Conservation (phyloP, 768 basidiomycete genomes). For the Russula olivacea region DNA sequence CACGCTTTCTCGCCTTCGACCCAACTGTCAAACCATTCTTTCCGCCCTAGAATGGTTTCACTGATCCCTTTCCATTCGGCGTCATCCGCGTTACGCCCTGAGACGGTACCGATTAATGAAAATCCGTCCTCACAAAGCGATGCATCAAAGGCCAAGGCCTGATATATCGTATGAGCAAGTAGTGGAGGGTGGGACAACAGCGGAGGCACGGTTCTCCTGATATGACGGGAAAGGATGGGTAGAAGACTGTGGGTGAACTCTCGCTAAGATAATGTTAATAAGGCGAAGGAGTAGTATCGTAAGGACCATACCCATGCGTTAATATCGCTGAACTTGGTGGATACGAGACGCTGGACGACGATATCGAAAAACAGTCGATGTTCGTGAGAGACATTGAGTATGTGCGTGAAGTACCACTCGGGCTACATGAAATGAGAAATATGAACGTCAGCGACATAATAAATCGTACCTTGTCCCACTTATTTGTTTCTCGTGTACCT, state of each 20-base stretch:
- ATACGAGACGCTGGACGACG: constrained; percentile 60
- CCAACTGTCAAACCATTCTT: constrained; percentile 92
- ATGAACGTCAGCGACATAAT: background rate
- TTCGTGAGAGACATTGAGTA: constrained; percentile 81
- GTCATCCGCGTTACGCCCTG: constrained; percentile 29
- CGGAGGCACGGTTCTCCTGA: constrained; percentile 65
- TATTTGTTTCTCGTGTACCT: constrained; percentile 77
- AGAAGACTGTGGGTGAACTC: constrained; percentile 79
- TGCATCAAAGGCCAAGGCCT: constrained; percentile 83
- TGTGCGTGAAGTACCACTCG: constrained; percentile 94
- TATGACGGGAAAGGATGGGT: constrained; percentile 69
- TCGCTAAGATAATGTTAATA: constrained; percentile 41
- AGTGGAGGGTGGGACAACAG: constrained; percentile 75
- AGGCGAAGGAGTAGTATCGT: background rate
- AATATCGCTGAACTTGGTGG: constrained; percentile 55
- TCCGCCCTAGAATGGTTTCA: constrained; percentile 71
- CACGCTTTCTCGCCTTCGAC: constrained; percentile 83
- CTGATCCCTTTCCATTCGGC: constrained; percentile 70
- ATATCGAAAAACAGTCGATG: constrained; percentile 76
- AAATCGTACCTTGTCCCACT: constrained; percentile 74
- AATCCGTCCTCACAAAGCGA: constrained; percentile 72
- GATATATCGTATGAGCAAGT: constrained; percentile 93
- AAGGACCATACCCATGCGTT: constrained; percentile 64
- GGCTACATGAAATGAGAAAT: constrained; percentile 46
- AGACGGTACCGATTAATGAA: constrained; percentile 47